Base-by-base conservation (phyloP, 2,329 filamentous ascomycete species). In the Phialophora chinensis region DNA sequence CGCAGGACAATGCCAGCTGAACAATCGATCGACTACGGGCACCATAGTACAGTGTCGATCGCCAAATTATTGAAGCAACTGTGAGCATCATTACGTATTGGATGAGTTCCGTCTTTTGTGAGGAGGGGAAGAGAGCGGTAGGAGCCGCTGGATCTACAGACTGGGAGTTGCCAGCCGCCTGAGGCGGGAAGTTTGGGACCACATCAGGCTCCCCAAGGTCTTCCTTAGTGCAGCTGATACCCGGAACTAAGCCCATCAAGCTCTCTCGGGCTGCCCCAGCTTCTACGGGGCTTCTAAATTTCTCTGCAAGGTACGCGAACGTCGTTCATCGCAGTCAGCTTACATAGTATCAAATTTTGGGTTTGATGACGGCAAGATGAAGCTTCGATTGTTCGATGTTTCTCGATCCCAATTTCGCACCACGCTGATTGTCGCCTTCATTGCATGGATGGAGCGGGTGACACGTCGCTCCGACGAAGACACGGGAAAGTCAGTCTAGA, bases 251-350 rank as follows among this genome's bases (percentile, higher is more conserved):
- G 20, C 20, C 25, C 14, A 3, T 52, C 20, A 17, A 29, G 23
- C 23, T 14, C n/a, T 49, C n/a, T 17, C 44, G n/a, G 20, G 8
- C 47, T 3, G 1, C 49, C 14, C 25, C 49, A 29, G 49, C 49
- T 52, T 52, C 49, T 5, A 35, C 7, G 20, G 29, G 31, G 20
- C 33, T 31, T 7, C 38, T n/a, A 44, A 44, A 3, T 20, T 20
- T 52, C 49, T 11, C 49, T 57, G 55, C 31, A 57, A 57, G 55
- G 38, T 57, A 57, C 55, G 23, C 49, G 49, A 52, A 52, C 23
- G 17, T 52, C 49, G 49, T 52, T 52, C 25, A 52, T 12, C 23
- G 25, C 49, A 23, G 49, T 52, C 49, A 52, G 49, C 49, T 52
- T 52, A 35, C 33, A 35, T 4, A 35, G 3, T 12, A 17, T 52